These are phyloP conservation scores for Eucalyptus viminalis DNA, from an alignment of 345 rosid species.

Conservation along the genomic window DNA sequence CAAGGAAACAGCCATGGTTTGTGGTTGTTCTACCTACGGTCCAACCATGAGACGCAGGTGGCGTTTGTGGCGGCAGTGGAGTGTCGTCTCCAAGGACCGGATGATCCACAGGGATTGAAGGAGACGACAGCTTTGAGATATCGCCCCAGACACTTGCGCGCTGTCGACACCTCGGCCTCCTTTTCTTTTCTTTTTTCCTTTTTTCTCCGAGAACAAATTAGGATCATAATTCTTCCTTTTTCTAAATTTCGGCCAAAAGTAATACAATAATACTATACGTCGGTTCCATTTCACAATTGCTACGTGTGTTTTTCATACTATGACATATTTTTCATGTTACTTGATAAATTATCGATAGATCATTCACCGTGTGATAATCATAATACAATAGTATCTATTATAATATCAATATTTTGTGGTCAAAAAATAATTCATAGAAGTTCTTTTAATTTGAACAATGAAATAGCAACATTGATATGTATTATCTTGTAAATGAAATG, in stretches of 20 bases:
- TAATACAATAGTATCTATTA: background rate
- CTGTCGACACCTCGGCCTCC: background rate
- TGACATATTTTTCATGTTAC: background rate
- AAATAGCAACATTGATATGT: background rate
- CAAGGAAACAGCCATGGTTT: constrained; percentile 20
- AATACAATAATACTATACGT: background rate
- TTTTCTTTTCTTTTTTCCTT: background rate
- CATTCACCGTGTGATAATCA: background rate
- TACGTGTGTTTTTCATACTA: background rate
- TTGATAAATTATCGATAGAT: background rate
- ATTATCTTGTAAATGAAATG: background rate
- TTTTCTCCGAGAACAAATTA: background rate
- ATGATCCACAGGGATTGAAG: background rate
- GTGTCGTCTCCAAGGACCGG: background rate
- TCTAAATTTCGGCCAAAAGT: background rate
- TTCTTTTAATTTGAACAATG: background rate
- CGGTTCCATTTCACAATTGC: background rate
- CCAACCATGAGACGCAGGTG: background rate
- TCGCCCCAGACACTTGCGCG: background rate
- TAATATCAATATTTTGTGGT: background rate
- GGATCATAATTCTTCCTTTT: background rate
- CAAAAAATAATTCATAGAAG: background rate
- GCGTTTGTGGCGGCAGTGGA: background rate
- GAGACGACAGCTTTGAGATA: background rate
- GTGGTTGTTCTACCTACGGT: background rate